Evolutionary conservation across 1,284 basidiomycete species (phyloP).

Genomic region (Ceratobasidium sp.): DNA sequence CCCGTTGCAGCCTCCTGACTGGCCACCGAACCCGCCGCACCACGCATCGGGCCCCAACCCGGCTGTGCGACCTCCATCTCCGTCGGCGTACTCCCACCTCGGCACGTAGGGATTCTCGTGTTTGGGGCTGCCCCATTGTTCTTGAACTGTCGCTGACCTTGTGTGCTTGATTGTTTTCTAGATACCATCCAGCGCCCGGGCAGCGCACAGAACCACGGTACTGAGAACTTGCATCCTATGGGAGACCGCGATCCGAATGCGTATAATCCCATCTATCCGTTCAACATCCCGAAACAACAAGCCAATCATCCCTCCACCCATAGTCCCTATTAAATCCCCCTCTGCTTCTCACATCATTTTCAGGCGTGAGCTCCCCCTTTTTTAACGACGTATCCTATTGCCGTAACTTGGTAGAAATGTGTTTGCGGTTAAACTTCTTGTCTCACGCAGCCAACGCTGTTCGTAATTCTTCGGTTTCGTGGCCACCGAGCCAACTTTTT

Average conservation of each 20-base stretch:
- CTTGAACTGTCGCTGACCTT: conserved; percentile 12
- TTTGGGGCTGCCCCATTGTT: neutral
- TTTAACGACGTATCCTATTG: neutral
- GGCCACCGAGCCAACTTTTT: too few relatives aligned
- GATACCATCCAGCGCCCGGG: conserved; percentile 35
- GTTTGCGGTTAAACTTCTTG: conserved; percentile 7
- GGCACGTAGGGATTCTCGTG: conserved; percentile 41
- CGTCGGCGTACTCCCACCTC: conserved; percentile 22
- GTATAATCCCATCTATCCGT: conserved; percentile 2
- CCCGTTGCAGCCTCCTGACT: conserved; percentile 33
- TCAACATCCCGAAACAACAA: conserved; percentile 37
- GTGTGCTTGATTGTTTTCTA: conserved; percentile 3
- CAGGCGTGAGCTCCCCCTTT: conserved; percentile 1
- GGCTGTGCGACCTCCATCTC: conserved; percentile 32
- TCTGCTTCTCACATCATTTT: neutral
- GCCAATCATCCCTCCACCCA: neutral
- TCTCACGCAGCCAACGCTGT: neutral
- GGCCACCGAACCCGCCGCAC: conserved; percentile 28
- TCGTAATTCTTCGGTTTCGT: too few relatives aligned
- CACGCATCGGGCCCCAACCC: conserved; percentile 28
- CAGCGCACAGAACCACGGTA: conserved; percentile 35
- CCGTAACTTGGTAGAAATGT: neutral
- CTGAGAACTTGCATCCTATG: conserved; percentile 1
- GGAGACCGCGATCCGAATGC: conserved; percentile 9
- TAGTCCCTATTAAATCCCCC: conserved; percentile 20